phyloP scores from a whole-genome alignment of 2,329 filamentous ascomycete genomes.

The Ascochyta clinopodiicola region DNA sequence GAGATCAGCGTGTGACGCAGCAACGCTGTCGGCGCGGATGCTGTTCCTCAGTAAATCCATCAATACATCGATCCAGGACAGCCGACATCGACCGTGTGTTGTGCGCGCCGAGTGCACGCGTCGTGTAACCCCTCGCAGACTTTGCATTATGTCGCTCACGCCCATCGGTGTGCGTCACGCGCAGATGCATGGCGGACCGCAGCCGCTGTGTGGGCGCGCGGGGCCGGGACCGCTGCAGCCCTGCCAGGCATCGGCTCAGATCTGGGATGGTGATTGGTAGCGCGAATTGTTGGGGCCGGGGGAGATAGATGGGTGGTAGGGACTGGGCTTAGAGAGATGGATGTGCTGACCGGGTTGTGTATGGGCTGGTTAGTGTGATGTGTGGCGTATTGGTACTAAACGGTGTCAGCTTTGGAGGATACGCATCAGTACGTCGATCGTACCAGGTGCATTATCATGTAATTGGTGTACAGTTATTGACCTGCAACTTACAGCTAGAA shows the following conservation, averaged over 20 bases:
- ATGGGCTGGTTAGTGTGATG: too few relatives aligned
- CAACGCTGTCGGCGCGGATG: too few relatives aligned
- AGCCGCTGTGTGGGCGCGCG: conserved; percentile 2
- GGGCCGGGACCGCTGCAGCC: conserved; percentile 6
- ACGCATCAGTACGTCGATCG: background rate
- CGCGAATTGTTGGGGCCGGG: background rate
- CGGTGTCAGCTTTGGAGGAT: background rate
- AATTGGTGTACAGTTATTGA: too few relatives aligned
- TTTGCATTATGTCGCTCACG: too few relatives aligned
- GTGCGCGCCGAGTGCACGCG: too few relatives aligned
- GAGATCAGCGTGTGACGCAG: too few relatives aligned
- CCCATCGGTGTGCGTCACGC: conserved; percentile 6
- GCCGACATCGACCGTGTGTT: too few relatives aligned
- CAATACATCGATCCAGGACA: too few relatives aligned
- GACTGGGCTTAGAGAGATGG: background rate
- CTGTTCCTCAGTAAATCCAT: too few relatives aligned
- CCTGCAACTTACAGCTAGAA: too few relatives aligned
- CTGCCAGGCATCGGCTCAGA: background rate
- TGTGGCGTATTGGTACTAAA: background rate
- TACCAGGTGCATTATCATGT: background rate
- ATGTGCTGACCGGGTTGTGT: background rate
- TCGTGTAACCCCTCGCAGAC: too few relatives aligned
- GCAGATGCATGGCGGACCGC: conserved; percentile 7
- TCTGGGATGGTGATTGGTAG: background rate
- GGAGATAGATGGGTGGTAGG: background rate